Evolutionary conservation across 345 rosid species (phyloP).

Genomic region (Eucalyptus paniculata): DNA sequence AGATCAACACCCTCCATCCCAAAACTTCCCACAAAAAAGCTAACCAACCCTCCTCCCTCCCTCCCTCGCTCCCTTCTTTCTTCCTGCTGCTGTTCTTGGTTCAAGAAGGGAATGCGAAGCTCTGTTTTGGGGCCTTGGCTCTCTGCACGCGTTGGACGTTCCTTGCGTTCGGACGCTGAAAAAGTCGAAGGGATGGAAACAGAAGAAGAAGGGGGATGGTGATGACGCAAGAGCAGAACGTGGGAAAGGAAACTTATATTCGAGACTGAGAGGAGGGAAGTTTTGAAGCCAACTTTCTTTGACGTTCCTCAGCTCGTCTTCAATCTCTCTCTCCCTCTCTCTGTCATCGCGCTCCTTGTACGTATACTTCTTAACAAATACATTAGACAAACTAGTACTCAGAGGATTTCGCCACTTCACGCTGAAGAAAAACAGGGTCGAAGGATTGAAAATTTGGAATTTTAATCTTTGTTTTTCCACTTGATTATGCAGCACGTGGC

Average conservation of each 20-base stretch:
- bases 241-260: neutral
- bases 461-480: neutral
- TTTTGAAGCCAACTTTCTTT: neutral
- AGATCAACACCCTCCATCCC: slow-evolving; percentile 9
- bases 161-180: neutral
- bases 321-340: neutral
- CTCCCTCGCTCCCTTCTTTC: neutral
- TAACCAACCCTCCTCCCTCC: neutral
- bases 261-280: neutral
- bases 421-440: neutral
- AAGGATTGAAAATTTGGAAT: neutral
- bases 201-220: neutral
- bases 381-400: neutral
- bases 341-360: neutral
- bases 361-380: neutral
- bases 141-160: neutral
- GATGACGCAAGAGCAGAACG: neutral
- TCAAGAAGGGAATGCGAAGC: neutral
- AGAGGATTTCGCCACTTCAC: neutral
- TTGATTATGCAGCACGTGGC: neutral
- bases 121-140: neutral
- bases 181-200: neutral
- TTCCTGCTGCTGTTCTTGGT: neutral
- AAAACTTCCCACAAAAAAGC: neutral
- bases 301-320: neutral